Evolutionary conservation across 805 yeast genomes (phyloP).

Genomic region (Saturnispora ahearnii): DNA sequence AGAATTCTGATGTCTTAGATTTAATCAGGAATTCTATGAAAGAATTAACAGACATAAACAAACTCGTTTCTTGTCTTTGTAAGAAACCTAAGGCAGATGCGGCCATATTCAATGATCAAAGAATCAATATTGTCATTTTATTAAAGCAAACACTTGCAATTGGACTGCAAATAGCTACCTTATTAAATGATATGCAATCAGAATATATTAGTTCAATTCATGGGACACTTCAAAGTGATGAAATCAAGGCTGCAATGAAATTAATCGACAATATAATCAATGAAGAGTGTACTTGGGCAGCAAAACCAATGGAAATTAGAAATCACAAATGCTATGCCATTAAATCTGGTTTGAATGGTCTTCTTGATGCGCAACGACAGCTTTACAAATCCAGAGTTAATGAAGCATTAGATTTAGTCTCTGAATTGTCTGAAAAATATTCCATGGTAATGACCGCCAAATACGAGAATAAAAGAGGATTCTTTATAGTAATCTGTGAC

Average conservation of each 20-base stretch:
- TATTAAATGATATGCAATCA: slow-evolving; percentile 13
- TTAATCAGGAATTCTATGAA: slow-evolving; percentile 20
- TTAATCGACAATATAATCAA: slow-evolving; percentile 29
- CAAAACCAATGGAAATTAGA: slow-evolving; percentile 30
- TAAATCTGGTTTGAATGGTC: slow-evolving; percentile 35
- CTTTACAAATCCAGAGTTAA: slow-evolving; percentile 31
- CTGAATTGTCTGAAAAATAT: slow-evolving; percentile 18
- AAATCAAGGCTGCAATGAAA: slow-evolving; percentile 17
- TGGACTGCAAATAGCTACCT: slow-evolving; percentile 13
- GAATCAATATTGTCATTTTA: slow-evolving; percentile 33
- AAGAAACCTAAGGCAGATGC: slow-evolving; percentile 13
- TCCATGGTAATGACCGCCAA: slow-evolving; percentile 24
- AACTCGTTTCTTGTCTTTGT: slow-evolving; percentile 27
- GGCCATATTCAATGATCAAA: slow-evolving; percentile 23
- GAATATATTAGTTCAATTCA: slow-evolving; percentile 20
- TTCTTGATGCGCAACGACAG: slow-evolving; percentile 37
- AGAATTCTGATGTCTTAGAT: slow-evolving; percentile 13
- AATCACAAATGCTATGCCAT: slow-evolving; percentile 39
- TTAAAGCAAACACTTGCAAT: slow-evolving; percentile 30
- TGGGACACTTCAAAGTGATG: slow-evolving; percentile 22
- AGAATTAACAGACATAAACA: slow-evolving; percentile 33
- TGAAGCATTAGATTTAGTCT: slow-evolving; percentile 27
- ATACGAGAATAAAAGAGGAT: slow-evolving; percentile 32
- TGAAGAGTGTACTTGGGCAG: slow-evolving; percentile 37
- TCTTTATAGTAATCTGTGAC: slow-evolving; percentile 27